Base-by-base conservation (phyloP, 2,329 filamentous ascomycete genomes). In the Fusarium buxicola region DNA sequence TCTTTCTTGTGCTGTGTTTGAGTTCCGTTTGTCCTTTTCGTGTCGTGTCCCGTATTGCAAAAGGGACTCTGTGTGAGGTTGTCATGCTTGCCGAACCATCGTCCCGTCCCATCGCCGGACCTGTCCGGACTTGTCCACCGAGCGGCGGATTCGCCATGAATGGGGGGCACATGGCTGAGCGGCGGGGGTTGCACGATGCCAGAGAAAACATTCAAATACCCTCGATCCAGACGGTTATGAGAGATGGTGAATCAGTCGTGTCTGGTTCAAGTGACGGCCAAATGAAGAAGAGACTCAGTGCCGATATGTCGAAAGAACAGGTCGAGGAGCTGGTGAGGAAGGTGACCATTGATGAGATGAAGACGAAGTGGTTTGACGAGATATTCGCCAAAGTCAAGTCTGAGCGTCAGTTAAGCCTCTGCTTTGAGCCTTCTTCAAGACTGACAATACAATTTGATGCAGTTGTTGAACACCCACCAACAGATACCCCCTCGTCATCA, bases 311-410 rank as follows among this genome's bases (percentile, higher is more conserved):
- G 1, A 71, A 71, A 51, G 56, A 71, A 39, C 56, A 69, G 13
- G 59, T 72, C 30, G 69, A 72, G 18, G 68, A 65, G 24, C 16
- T 72, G 46, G 60, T 72, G 10, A 54, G 47, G 11, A 61, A 60
- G 52, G 28, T 69, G 39, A 70, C 66, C 7, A 63, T 69, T 36
- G 69, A 67, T 38, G 69, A 72, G 60, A 64, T 71, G 63, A 72
- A 69, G 53, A 46, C 56, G 4, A 62, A 53, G 43, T 67, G 65
- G 66, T 63, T 72, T 46, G 66, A 72, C 31, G 68, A 71, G 46
- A 69, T 72, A 36, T 55, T 71, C 56, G 58, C 57, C 34, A 72
- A 71, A 32, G 60, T 71, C 52, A 71, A 69, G 55, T 66, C 69
- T 35, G 69, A 72, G 43, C 63, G 69, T 72, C 25, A 58, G 69